Evolutionary conservation across 305 asterid genomes (phyloP).

Genomic region (Lippia alba): DNA sequence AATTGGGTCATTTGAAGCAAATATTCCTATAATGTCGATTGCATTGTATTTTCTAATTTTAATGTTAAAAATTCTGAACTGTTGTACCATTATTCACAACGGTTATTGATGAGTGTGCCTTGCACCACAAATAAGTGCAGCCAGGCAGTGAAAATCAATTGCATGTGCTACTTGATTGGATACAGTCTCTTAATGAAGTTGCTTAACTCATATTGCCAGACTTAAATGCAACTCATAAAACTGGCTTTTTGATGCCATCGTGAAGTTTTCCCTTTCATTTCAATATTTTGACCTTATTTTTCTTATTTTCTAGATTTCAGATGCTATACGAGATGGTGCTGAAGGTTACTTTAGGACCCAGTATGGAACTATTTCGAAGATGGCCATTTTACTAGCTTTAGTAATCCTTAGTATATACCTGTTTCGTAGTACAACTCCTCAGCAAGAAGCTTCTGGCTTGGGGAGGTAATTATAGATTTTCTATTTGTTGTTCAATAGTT

Average conservation of each 20-base stretch:
- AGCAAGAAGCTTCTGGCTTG: conserved; percentile 92
- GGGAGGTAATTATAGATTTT: conserved; percentile 67
- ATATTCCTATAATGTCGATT: not conserved
- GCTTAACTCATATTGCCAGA: not conserved
- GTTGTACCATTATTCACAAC: too few relatives aligned
- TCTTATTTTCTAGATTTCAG: conserved; percentile 82
- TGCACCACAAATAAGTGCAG: not conserved
- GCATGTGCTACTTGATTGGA: conserved; percentile 22
- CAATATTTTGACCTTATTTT: conserved; percentile 43
- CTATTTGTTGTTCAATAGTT: conserved; percentile 27
- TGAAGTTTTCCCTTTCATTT: conserved; percentile 25
- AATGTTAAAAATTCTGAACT: too few relatives aligned
- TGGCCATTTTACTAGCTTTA: conserved; percentile 83
- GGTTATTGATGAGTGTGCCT: too few relatives aligned
- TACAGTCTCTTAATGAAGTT: conserved; percentile 1
- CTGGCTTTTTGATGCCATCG: conserved; percentile 9
- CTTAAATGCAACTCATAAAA: conserved; percentile 3
- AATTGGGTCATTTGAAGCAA: conserved; percentile 27
- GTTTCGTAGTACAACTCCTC: conserved; percentile 88
- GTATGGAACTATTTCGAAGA: conserved; percentile 94
- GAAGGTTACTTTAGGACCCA: conserved; percentile 99
- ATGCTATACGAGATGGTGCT: conserved; percentile 99
- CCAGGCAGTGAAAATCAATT: conserved; percentile 6
- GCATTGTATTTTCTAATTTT: conserved; percentile 1
- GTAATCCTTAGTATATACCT: conserved; percentile 83